These are phyloP conservation scores for Pochonia chlamydosporia DNA, from an alignment of 2,329 filamentous ascomycete species.

Conservation along the genomic window DNA sequence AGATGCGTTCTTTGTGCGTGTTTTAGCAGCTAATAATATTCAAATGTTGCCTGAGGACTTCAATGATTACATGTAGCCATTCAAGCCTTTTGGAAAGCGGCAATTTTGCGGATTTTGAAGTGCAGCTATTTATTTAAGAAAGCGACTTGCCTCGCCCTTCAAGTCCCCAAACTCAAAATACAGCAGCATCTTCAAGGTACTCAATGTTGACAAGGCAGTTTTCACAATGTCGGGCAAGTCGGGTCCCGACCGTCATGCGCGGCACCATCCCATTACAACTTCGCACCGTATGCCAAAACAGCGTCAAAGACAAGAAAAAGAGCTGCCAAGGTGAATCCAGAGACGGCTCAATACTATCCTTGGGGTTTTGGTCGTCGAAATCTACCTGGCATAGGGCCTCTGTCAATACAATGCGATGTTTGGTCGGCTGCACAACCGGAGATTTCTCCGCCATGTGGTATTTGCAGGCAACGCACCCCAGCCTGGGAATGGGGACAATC, in stretches of 20 bases:
- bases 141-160: no score
- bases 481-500: conserved; percentile 38
- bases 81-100: no score
- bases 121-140: no score
- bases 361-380: conserved; percentile 25
- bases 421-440: conserved; percentile 49
- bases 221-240: not conserved
- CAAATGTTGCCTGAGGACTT: no score
- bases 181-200: no score
- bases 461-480: conserved; percentile 41
- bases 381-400: conserved; percentile 42
- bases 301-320: not conserved
- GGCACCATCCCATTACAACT: not conserved
- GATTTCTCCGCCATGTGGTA: conserved; percentile 53
- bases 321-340: not conserved
- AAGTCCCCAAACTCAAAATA: no score
- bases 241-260: no score
- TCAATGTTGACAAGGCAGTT: not conserved
- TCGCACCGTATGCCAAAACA: not conserved
- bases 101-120: no score
- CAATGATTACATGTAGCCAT: no score
- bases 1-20: no score
- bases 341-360: not conserved
- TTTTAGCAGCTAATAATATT: no score
- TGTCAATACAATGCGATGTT: conserved; percentile 49